These are phyloP conservation scores for Phytophthora cryptogea DNA, from an alignment of 352 stramenopile species.

Conservation along the genomic window DNA sequence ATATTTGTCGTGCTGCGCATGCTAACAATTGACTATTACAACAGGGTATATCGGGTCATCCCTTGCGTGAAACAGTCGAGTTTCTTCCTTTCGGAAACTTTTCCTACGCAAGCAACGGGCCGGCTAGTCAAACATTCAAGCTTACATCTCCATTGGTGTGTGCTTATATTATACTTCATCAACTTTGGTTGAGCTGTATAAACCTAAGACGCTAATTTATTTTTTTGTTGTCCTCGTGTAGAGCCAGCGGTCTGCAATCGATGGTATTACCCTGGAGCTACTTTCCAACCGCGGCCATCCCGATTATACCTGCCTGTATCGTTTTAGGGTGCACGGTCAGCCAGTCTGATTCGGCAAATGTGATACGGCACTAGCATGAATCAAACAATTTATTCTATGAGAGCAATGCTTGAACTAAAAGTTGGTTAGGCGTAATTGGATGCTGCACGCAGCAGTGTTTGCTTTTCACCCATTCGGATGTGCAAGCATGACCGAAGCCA, in stretches of 20 bases:
- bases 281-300: constrained; percentile 82
- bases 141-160: constrained; percentile 52
- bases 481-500: constrained; percentile 74
- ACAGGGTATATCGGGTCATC: constrained; percentile 54
- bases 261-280: constrained; percentile 79
- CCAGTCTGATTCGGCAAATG: constrained; percentile 24
- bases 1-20: neutral
- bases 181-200: neutral
- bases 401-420: neutral
- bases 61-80: constrained; percentile 45
- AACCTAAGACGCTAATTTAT: neutral
- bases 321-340: constrained; percentile 83
- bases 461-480: constrained; percentile 74
- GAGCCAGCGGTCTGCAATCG: constrained; percentile 56
- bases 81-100: constrained; percentile 77
- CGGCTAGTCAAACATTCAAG: constrained; percentile 70
- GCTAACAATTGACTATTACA: constrained; percentile 9
- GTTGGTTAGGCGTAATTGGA: constrained; percentile 22
- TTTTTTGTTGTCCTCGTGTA: constrained; percentile 13
- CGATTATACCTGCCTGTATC: constrained; percentile 91
- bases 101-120: constrained; percentile 56
- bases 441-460: constrained; percentile 27
- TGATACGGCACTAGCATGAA: constrained; percentile 14
- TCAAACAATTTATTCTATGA: constrained; percentile 38
- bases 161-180: neutral